A percentile compares a stretch with the other conserved stretches of the same genome.
Conservation (phyloP, 768 basidiomycete species). For the Dioszegia crocea region DNA sequence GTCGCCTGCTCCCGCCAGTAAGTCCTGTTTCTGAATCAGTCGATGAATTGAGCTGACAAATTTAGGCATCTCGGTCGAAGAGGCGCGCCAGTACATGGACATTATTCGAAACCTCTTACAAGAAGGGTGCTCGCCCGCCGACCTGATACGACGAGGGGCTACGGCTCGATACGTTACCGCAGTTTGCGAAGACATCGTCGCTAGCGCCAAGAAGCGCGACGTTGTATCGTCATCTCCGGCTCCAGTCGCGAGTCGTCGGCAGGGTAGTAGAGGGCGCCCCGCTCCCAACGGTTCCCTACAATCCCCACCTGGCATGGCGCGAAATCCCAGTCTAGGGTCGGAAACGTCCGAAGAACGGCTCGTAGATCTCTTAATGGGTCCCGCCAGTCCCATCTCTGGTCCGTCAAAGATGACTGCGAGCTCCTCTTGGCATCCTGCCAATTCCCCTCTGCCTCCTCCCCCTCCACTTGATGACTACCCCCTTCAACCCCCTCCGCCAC, state of each 20-base stretch:
- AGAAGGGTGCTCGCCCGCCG: conserved; percentile 32
- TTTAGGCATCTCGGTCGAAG: conserved; percentile 24
- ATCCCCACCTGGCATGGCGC: background rate
- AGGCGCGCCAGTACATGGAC: conserved; percentile 34
- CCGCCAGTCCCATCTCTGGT: background rate
- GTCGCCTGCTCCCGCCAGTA: conserved; percentile 8
- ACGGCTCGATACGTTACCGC: conserved; percentile 30
- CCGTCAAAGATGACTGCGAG: background rate
- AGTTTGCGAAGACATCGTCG: conserved; percentile 37
- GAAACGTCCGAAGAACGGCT: conserved; percentile 2
- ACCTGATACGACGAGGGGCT: conserved; percentile 28
- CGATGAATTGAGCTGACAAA: background rate
- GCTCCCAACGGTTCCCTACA: background rate
- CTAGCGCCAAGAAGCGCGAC: conserved; percentile 4
- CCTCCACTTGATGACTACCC: background rate
- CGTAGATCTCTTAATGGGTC: conserved; percentile 1
- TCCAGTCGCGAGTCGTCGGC: no score
- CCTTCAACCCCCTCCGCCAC: background rate
- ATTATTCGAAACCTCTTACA: conserved; percentile 33
- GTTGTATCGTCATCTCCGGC: no score
- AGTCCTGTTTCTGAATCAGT: conserved; percentile 3
- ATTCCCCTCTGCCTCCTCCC: background rate
- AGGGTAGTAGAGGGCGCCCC: no score
- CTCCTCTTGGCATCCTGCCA: conserved; percentile 2
- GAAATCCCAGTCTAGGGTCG: background rate